Evolutionary conservation across 805 yeast genomes (phyloP).

Genomic region (Wickerhamiella lipophila): DNA sequence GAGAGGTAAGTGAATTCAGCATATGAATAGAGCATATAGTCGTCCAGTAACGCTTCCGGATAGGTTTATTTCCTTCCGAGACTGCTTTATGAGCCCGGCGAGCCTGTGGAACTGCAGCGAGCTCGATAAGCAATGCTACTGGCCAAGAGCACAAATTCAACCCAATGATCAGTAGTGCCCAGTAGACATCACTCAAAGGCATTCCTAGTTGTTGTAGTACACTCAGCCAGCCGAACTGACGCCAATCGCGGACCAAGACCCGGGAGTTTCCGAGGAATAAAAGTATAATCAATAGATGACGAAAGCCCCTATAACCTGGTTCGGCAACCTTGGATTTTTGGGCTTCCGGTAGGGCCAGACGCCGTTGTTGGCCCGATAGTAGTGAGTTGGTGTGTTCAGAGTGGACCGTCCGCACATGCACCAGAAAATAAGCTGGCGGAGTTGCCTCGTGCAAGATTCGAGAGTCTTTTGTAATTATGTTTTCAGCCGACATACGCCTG

Average conservation of each 20-base stretch:
- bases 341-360: slow-evolving; percentile 9
- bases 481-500: neutral
- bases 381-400: slow-evolving; percentile 5
- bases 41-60: slow-evolving; percentile 25
- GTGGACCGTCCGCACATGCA: slow-evolving; percentile 9
- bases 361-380: slow-evolving; percentile 11
- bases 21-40: slow-evolving; percentile 28
- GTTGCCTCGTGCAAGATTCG: too few species aligned
- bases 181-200: slow-evolving; percentile 24
- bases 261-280: slow-evolving; percentile 32
- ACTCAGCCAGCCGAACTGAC: slow-evolving; percentile 28
- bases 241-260: slow-evolving; percentile 30
- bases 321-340: slow-evolving; percentile 5
- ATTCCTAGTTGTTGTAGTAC: slow-evolving; percentile 26
- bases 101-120: slow-evolving; percentile 21
- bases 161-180: slow-evolving; percentile 22
- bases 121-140: slow-evolving; percentile 30
- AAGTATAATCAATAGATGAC: slow-evolving; percentile 31
- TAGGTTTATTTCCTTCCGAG: neutral
- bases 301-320: slow-evolving; percentile 27
- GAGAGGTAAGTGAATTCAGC: slow-evolving; percentile 20
- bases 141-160: slow-evolving; percentile 29
- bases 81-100: neutral
- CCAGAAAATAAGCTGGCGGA: slow-evolving; percentile 3
- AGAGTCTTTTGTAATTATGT: too few species aligned